Base-by-base conservation (phyloP, 2,329 filamentous ascomycete species). In the Trichoderma sp. region DNA sequence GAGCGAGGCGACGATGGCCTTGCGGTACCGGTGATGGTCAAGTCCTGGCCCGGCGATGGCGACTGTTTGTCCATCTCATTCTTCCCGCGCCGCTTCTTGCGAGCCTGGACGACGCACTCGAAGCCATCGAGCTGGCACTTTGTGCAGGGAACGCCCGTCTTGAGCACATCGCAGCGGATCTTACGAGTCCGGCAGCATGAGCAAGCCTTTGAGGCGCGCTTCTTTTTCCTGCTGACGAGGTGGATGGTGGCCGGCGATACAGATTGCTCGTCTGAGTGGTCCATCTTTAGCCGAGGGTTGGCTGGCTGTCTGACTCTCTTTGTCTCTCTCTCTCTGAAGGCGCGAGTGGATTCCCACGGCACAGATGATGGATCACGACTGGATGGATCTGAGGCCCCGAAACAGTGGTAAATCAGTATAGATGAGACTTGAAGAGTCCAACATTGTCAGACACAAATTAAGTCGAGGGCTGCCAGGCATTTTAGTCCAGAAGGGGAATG, bases 91-190 rank as follows among this genome's bases (percentile, higher is more conserved):
- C 70, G 15, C 66, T 72, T 69, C 70, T 76, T 74, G 3, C 74
- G 73, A 12, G 75, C 74, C 34, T 72, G 68, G 36, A 74, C 70
- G 17, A 68, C 36, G 67, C 75, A 76, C 2, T 75, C 71, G 7
- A 75, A 64, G n/a, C 70, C 67, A 55, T 74, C 73, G 4, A 74
- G 67, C 6, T 65, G 68, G 57, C 75, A 81, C 77, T 74, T 79
- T 74, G 79, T 76, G 67, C 75, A 81, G 68, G 76, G 74, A 23
- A 73, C 53, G 7, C 75, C 74, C 65, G 68, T 72, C 32, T 57
- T 73, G 74, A 76, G 73, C 50, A 74, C 64, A 75, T 78, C 76
- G 70, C 70, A 82, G 76, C 75, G 75, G 3, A 76, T 72, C 67
- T 76, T 76, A 55, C 75, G 74, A n/a, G 69, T 70, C 7, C 73